These are phyloP conservation scores for Talaromyces trachyspermus DNA, from an alignment of 495 filamentous ascomycete species.

Conservation along the genomic window DNA sequence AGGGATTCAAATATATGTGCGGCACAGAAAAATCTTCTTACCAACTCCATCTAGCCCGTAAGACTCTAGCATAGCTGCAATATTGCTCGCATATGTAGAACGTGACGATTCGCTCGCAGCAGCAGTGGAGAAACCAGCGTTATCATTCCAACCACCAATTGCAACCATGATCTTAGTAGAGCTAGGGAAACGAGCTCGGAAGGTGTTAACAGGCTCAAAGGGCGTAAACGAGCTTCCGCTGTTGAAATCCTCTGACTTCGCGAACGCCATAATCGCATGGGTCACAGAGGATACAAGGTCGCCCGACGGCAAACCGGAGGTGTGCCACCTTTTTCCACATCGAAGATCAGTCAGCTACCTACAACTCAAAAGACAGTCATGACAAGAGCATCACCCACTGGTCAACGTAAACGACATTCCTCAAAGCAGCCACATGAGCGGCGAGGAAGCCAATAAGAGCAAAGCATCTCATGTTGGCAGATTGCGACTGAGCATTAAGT, in stretches of 20 bases:
- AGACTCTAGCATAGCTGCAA: constrained; percentile 52
- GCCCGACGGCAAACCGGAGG: constrained; percentile 1
- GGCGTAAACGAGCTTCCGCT: constrained; percentile 42
- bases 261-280: constrained; percentile 64
- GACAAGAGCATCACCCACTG: not conserved
- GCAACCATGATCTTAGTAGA: constrained; percentile 61
- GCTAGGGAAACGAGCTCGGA: constrained; percentile 49
- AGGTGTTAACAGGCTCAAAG: constrained; percentile 50
- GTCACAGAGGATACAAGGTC: constrained; percentile 16
- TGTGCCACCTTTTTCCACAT: constrained; percentile 9
- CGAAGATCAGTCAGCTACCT: too few species aligned
- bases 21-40: constrained; percentile 5
- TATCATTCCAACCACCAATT: constrained; percentile 71
- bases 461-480: not conserved
- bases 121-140: constrained; percentile 50
- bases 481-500: too few species aligned
- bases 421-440: constrained; percentile 7
- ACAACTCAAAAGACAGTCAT: too few species aligned
- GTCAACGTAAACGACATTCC: constrained; percentile 10
- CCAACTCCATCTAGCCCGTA: constrained; percentile 56
- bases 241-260: constrained; percentile 51
- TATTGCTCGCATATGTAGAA: constrained; percentile 54
- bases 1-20: constrained; percentile 11
- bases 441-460: constrained; percentile 5
- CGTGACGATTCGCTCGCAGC: constrained; percentile 47